Percentiles rank a stretch among this genome's conserved stretches.
These are phyloP conservation scores for Pythium vanterpoolii DNA, from an alignment of 352 stramenopile species.

Conservation along the genomic window DNA sequence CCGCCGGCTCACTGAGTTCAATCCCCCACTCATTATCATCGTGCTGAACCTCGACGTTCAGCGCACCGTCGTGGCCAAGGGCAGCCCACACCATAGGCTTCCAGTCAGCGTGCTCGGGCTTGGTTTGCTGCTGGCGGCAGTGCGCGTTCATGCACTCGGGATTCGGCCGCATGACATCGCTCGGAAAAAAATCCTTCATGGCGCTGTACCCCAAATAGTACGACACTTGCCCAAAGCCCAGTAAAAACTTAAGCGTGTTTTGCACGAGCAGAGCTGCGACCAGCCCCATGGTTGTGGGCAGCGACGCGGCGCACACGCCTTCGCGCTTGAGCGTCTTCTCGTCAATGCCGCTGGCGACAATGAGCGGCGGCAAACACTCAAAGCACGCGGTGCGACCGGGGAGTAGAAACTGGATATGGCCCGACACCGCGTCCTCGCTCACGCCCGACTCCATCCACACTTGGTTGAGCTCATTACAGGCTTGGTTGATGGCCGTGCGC, in stretches of 20 bases:
- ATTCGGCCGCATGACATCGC: slow-evolving; percentile 77
- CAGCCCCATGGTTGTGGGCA: slow-evolving; percentile 89
- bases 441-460: slow-evolving; percentile 90
- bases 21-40: slow-evolving; percentile 89
- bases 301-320: slow-evolving; percentile 83
- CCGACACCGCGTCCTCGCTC: slow-evolving; percentile 87
- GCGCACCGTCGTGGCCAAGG: slow-evolving; percentile 48
- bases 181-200: slow-evolving; percentile 87
- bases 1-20: slow-evolving; percentile 43
- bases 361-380: slow-evolving; percentile 84
- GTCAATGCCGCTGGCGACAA: slow-evolving; percentile 82
- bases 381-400: slow-evolving; percentile 87
- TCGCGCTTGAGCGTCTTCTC: slow-evolving; percentile 87
- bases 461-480: slow-evolving; percentile 85
- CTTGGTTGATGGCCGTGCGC: slow-evolving; percentile 83
- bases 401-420: slow-evolving; percentile 87
- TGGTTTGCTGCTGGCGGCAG: slow-evolving; percentile 70
- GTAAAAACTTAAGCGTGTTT: slow-evolving; percentile 86
- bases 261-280: slow-evolving; percentile 85
- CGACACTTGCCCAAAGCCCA: slow-evolving; percentile 81
- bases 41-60: slow-evolving; percentile 51
- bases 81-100: slow-evolving; percentile 70
- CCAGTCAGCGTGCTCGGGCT: slow-evolving; percentile 44
- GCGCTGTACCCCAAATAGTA: slow-evolving; percentile 89
- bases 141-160: slow-evolving; percentile 77